These are phyloP conservation scores for Colletotrichum sansevieriae DNA, from an alignment of 2,329 filamentous ascomycete genomes.

Conservation along the genomic window DNA sequence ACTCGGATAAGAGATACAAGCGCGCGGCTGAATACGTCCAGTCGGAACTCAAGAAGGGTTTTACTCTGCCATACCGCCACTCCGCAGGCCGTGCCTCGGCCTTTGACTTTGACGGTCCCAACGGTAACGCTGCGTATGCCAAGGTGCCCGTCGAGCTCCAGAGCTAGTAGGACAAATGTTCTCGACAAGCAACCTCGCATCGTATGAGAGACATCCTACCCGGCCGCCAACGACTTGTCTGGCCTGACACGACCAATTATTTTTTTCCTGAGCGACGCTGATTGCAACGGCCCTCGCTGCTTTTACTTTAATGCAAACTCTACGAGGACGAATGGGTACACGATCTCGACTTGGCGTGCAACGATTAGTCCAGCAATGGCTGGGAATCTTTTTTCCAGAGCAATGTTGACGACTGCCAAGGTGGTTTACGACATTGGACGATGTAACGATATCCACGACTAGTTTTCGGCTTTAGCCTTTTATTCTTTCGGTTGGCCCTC, in stretches of 20 bases:
- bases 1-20: conserved; percentile 89
- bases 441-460: conserved; percentile 43
- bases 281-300: conserved; percentile 3
- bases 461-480: conserved; percentile 33
- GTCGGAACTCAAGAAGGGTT: conserved; percentile 75
- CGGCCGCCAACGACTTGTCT: conserved; percentile 15
- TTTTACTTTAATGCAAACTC: conserved; percentile 21
- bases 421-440: conserved; percentile 40
- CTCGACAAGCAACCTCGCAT: conserved; percentile 26
- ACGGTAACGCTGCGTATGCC: conserved; percentile 30
- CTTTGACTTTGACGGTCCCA: conserved; percentile 37
- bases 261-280: conserved; percentile 25
- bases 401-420: conserved; percentile 33
- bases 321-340: conserved; percentile 6
- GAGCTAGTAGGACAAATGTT: conserved; percentile 39
- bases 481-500: conserved; percentile 32
- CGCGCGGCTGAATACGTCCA: conserved; percentile 85
- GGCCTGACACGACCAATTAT: conserved; percentile 23
- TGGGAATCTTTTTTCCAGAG: conserved; percentile 25
- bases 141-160: conserved; percentile 40
- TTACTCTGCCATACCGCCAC: conserved; percentile 62
- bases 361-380: conserved; percentile 24
- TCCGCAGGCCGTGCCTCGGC: conserved; percentile 50
- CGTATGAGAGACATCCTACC: conserved; percentile 14
- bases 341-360: conserved; percentile 7